Conservation (phyloP, 306 rosid genomes). For the Malus fusca region DNA sequence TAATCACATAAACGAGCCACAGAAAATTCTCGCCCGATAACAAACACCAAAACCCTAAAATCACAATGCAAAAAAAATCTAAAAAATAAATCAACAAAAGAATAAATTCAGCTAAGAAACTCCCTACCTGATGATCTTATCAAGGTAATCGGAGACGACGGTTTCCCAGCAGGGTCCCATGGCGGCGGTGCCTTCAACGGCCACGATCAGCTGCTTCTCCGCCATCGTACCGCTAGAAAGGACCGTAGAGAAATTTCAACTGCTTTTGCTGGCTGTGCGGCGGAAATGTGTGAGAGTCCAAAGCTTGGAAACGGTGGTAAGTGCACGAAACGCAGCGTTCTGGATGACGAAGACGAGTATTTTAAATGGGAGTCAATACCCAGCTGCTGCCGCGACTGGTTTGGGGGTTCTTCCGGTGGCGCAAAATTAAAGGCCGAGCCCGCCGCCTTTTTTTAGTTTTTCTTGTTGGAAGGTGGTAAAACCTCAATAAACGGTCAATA, state of each 20-base stretch:
- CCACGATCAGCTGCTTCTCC: constrained; percentile 74
- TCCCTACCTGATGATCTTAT: constrained; percentile 64
- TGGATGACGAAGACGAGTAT: not conserved
- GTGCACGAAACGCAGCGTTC: not conserved
- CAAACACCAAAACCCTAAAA: not conserved
- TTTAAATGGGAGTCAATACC: not conserved
- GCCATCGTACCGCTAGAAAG: constrained; percentile 31
- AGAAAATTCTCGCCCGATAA: not conserved
- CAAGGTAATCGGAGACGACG: constrained; percentile 58
- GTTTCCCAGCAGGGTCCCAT: constrained; percentile 75
- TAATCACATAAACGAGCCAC: not conserved
- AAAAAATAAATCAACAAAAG: constrained; percentile 3
- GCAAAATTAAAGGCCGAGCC: not conserved
- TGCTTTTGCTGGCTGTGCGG: not conserved
- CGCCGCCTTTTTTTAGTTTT: not conserved
- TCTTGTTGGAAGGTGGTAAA: not conserved
- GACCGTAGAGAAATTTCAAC: not conserved
- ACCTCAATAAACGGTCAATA: not conserved
- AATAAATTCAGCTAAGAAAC: not conserved
- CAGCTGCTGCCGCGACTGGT: not conserved
- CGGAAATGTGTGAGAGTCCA: not conserved
- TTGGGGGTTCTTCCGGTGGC: not conserved
- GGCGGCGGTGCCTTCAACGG: constrained; percentile 76
- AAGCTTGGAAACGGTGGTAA: not conserved
- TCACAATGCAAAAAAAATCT: not conserved